phyloP scores from a whole-genome alignment of 2,329 filamentous ascomycete species.

The Colletotrichum musicola region DNA sequence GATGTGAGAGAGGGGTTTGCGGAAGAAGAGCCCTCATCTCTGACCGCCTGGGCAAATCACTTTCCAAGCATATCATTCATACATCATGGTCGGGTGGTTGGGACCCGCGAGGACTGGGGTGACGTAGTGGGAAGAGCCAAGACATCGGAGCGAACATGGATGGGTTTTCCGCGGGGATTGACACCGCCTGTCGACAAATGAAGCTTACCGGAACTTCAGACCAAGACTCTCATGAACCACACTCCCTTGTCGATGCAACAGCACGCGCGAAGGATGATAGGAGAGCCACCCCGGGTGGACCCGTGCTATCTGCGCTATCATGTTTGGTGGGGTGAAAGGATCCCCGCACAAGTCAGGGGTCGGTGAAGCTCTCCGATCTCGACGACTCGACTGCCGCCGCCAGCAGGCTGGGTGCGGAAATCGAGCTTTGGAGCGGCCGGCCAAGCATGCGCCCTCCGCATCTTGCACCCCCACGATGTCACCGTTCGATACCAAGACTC shows the following conservation, averaged over 20 bases:
- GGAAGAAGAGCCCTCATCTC: background rate
- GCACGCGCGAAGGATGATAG: slow-evolving; percentile 21
- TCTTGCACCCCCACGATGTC: slow-evolving; percentile 11
- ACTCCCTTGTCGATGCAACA: slow-evolving; percentile 2
- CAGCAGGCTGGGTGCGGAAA: background rate
- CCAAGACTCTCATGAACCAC: background rate
- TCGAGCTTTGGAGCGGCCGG: background rate
- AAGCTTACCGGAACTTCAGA: background rate
- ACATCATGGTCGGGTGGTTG: slow-evolving; percentile 12
- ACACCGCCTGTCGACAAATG: background rate
- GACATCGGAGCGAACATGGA: background rate
- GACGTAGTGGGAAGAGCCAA: background rate
- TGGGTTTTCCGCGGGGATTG: background rate
- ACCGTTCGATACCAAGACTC: slow-evolving; percentile 12
- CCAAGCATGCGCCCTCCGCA: slow-evolving; percentile 6
- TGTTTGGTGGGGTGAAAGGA: slow-evolving; percentile 1
- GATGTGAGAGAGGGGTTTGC: no score
- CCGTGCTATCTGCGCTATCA: slow-evolving; percentile 30
- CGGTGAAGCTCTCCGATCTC: slow-evolving; percentile 40
- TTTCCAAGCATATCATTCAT: background rate
- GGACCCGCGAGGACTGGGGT: background rate
- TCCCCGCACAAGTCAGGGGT: slow-evolving; percentile 34
- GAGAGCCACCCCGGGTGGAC: slow-evolving; percentile 31
- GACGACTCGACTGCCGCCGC: background rate
- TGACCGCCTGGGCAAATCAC: background rate